Percentiles rank a stretch among this genome's conserved stretches.
phyloP scores from a whole-genome alignment of 2,329 filamentous ascomycete species.

The Aspergillus sergii region DNA sequence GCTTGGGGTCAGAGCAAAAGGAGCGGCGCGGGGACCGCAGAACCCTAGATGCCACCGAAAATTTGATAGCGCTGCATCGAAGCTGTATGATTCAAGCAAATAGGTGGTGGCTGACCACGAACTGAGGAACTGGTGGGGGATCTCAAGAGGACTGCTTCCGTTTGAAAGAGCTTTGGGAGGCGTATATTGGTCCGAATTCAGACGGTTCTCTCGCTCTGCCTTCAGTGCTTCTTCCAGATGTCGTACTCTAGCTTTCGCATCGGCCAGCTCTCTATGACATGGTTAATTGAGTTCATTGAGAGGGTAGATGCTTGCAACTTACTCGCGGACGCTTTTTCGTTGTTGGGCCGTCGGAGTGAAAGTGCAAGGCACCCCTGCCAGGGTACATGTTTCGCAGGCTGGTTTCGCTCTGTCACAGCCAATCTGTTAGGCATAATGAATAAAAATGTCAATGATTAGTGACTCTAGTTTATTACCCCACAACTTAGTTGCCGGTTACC shows the following conservation, averaged over 20 bases:
- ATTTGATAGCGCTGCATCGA: constrained; percentile 21
- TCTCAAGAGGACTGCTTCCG: neutral
- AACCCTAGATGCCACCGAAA: constrained; percentile 26
- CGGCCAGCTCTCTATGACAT: constrained; percentile 22
- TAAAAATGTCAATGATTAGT: neutral
- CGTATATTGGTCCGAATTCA: neutral
- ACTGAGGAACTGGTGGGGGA: neutral
- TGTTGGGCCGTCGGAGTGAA: constrained; percentile 19
- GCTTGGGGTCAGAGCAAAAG: constrained; percentile 18
- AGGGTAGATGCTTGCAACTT: neutral
- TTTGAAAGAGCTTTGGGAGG: neutral
- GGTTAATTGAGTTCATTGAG: neutral
- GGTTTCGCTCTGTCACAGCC: constrained; percentile 28
- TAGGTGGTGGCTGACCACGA: constrained; percentile 3
- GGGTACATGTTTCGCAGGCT: constrained; percentile 27
- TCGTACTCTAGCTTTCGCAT: constrained; percentile 22
- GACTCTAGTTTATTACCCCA: neutral
- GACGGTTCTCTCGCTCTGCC: constrained; percentile 1
- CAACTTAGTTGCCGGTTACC: neutral
- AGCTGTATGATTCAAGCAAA: constrained; percentile 21
- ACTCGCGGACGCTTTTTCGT: constrained; percentile 25
- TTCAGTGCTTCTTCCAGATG: constrained; percentile 21
- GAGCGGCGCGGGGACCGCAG: constrained; percentile 21
- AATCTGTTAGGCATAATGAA: constrained; percentile 19
- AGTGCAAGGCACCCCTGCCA: constrained; percentile 23